Evolutionary conservation across 2,329 filamentous ascomycete species (phyloP).

Genomic region (Tolypocladium ophioglossoides): DNA sequence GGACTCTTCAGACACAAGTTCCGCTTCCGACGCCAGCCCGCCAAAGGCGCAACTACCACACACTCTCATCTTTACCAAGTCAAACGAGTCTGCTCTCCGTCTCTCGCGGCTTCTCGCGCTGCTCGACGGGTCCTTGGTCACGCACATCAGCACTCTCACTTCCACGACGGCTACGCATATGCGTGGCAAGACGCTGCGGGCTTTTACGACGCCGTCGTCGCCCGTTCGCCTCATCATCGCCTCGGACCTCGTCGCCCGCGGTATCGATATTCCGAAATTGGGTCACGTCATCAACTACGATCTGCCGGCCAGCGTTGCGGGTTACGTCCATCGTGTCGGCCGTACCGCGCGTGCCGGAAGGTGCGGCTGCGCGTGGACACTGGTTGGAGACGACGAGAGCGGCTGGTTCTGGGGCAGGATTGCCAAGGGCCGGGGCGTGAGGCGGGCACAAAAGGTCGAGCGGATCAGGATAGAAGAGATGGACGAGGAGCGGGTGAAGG

Average conservation of each 20-base stretch:
- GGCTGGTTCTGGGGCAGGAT: constrained; percentile 90
- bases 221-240: constrained; percentile 70
- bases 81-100: constrained; percentile 78
- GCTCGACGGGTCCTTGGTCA: constrained; percentile 47
- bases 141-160: constrained; percentile 58
- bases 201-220: constrained; percentile 57
- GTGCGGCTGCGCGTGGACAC: constrained; percentile 70
- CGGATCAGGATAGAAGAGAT: constrained; percentile 38
- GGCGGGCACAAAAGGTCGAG: constrained; percentile 33
- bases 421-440: constrained; percentile 43
- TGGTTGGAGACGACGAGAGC: constrained; percentile 73
- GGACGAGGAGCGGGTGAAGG: constrained; percentile 31
- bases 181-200: constrained; percentile 54
- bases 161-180: constrained; percentile 66
- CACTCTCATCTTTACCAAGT: constrained; percentile 80
- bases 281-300: constrained; percentile 92
- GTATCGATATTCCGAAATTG: constrained; percentile 71
- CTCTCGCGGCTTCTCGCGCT: constrained; percentile 69
- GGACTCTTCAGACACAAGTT: constrained; percentile 21
- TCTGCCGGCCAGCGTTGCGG: constrained; percentile 67
- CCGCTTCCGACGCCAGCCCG: constrained; percentile 16
- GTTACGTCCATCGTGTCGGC: constrained; percentile 86
- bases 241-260: constrained; percentile 86
- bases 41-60: constrained; percentile 21
- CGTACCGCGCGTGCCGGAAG: constrained; percentile 78